Evolutionary conservation across 2,329 filamentous ascomycete genomes (phyloP), one percentile per base, ranked within the genome.

Genomic region (Trichoderma koningii): DNA sequence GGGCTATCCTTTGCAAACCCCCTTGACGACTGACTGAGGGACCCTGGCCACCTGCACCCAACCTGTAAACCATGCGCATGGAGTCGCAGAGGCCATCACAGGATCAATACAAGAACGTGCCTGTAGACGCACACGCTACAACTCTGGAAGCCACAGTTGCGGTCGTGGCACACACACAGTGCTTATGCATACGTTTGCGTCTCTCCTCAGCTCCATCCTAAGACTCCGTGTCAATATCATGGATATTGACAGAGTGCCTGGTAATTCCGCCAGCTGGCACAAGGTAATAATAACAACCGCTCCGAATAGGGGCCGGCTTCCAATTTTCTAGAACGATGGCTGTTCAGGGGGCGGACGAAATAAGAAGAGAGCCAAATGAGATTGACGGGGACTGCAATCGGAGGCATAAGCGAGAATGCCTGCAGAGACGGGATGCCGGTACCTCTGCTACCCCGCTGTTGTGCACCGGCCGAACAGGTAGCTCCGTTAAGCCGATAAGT

Each of bases 331-430:
- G 59, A 63, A 55, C 38, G 41, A 47, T 21, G 41, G 17, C 41
- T 23, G 59, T 21, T 62, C 50, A 63, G 59, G 59, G 56, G 59
- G 42, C 42, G 59, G 48, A 48, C 19, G 42, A 55, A 63, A 51
- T 47, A 30, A 45, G 21, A 23, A 30, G 34, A 53, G 28, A 28
- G 38, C 48, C 23, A 62, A 63, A 38, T 63, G 50, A 63, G 50
- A 63, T 63, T 15, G 44, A 55, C 55, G 59, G 53, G 53, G 50
- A 53, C 53, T 15, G 44, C 50, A 63, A 44, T 63, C 41, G 50
- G 41, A 63, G 34, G 34, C 34, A 38, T 38, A 38, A 63, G 59
- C 59, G 59, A 62, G 23, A 38, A 38, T 38, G 34, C 34, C 34
- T 38, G 34, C 12, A 38, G 34, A 38, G 34, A 34, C 23, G 30